Base-by-base conservation (phyloP, 2,329 filamentous ascomycete genomes). In the Epicoccum sorghinum region DNA sequence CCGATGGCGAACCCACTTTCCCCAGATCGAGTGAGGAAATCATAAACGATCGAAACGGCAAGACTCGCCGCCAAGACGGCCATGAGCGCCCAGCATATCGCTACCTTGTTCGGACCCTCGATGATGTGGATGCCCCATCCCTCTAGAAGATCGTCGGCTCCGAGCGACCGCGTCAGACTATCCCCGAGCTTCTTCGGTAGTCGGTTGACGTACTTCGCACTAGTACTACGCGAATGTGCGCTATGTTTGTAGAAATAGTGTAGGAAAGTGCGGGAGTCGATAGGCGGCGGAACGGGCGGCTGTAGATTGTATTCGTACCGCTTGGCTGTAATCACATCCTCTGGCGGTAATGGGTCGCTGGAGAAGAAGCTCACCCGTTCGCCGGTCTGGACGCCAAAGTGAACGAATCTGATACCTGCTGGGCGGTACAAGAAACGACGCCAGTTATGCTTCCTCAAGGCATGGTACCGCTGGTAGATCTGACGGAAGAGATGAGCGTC, bases 61-160 rank as follows among this genome's bases (percentile, higher is more conserved):
- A 59, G 54, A 38, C 59, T 59, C 5, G 41, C n/a, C 2, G 52
- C 12, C 24, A 61, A 18, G 8, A 54, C 46, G 5, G 40, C 12
- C 12, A 58, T 37, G 27, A 57, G 42, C 3, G n/a, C 25, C 43
- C 43, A 57, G 40, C 51, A 46, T 25, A 58, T 54, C 9, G 43
- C 49, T 3, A 33, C 37, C 38, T 58, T 58, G 13, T 61, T 57
- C 18, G 52, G 52, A 3, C 58, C 58, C n/a, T 61, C 58, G 8
- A 61, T 38, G 36, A 61, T 54, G 39, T 58, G 52, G 2, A 60
- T 45, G 18, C 55, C 55, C 58, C 58, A 61, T n/a, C 55, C 58
- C 23, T 39, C 42, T 7, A 44, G 42, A 5, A 56, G 37, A 10
- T 56, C 39, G 4, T 54, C 44, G 5, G 14, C n/a, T 12, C 45